phyloP scores from a whole-genome alignment of 2,329 filamentous ascomycete genomes.

The Ophidiomyces ophidiicola region DNA sequence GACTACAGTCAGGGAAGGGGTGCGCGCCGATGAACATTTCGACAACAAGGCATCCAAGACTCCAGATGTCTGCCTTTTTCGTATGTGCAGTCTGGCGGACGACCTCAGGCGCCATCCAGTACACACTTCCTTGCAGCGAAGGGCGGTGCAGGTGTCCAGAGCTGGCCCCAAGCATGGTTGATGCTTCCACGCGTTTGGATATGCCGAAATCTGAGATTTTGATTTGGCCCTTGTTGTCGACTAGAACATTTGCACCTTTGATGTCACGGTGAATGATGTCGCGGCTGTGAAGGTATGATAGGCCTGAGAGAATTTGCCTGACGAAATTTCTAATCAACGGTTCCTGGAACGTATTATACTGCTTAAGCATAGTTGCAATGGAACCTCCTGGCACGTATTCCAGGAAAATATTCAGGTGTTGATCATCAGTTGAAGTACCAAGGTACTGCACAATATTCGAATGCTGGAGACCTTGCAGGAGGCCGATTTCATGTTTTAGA shows the following conservation, averaged over 20 bases:
- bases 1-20: constrained; percentile 92
- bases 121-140: constrained; percentile 91
- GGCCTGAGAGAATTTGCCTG: constrained; percentile 80
- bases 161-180: constrained; percentile 54
- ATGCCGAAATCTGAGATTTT: constrained; percentile 99
- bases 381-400: constrained; percentile 97
- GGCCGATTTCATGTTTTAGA: constrained; percentile 87
- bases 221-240: constrained; percentile 97
- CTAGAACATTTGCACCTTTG: constrained; percentile 96
- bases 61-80: constrained; percentile 98
- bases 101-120: constrained; percentile 99
- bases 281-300: constrained; percentile 83
- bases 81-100: constrained; percentile 97
- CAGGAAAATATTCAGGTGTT: constrained; percentile 97
- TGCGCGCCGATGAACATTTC: constrained; percentile 98
- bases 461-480: constrained; percentile 87
- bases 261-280: constrained; percentile 99
- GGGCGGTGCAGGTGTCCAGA: constrained; percentile 42
- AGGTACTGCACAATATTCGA: constrained; percentile 97
- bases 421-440: constrained; percentile 80
- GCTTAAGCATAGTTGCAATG: constrained; percentile 96
- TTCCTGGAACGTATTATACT: constrained; percentile 88
- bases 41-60: constrained; percentile 85
- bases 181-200: constrained; percentile 90
- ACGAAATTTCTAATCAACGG: constrained; percentile 93